Evolutionary conservation across 2,329 filamentous ascomycete genomes (phyloP), one percentile per base, ranked within the genome.

Genomic region (Eurotiales sp.): DNA sequence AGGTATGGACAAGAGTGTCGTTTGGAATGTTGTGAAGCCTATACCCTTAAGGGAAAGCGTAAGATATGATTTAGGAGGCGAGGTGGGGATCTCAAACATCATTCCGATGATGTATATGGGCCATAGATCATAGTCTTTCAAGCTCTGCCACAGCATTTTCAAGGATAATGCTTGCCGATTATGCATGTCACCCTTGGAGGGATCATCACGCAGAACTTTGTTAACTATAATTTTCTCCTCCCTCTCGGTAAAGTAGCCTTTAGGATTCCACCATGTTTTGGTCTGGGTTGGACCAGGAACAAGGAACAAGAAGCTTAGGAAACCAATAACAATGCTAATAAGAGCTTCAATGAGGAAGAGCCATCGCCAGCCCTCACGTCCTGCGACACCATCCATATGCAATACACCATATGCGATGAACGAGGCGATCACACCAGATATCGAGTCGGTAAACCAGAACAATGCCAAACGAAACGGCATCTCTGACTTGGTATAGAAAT

Each of bases 161-260:
- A 68, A 59, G 0, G 69, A 73, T 2, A 82, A 64, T 0, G 72
- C 75, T 56, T 82, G 73, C 1, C 77, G 61, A 32, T 81, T 81
- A 60, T 80, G 76, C 78, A 81, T 81, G 51, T 74, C 73, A 17
- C 78, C 77, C 58, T 82, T 82, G 32, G 70, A 73, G 0, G 76
- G 75, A 50, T 79, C 76, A 34, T 79, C 76, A 3, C 76, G 68
- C 19, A 79, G 60, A 15, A 83, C 72, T 25, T 76, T 75, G 59
- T 86, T 87, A 27, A 85, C 77, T 75, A 87, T 81, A 55, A 87
- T 86, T 22, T 77, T 75, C 58, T 87, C 84, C 62, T 88, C 81
- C 0, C 62, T 62, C 23, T 53, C 51, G 8, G 45, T 37, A 14
- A 50, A 52, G 8, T 45, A 50, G 10, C 82, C 83, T 48, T 78